Evolutionary conservation across 257 asterid species (phyloP).

Genomic region (Nicotiana paniculata): DNA sequence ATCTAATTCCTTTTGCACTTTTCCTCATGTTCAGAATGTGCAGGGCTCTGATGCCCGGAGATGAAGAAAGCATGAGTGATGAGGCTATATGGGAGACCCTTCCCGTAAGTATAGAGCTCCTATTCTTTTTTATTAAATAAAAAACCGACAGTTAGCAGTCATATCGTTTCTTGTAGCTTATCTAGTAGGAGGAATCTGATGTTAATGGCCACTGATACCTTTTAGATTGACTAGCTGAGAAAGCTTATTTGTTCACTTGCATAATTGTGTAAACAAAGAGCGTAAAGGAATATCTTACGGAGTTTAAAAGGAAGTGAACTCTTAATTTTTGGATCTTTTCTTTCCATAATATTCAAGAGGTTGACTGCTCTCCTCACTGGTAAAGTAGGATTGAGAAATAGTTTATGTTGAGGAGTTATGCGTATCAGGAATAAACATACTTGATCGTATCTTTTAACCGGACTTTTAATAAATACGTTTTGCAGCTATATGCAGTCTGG

Average conservation of each 20-base stretch:
- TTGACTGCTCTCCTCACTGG: neutral
- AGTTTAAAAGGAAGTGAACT: neutral
- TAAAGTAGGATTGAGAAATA: neutral
- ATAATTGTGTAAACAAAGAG: neutral
- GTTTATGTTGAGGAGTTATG: neutral
- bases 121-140: neutral
- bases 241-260: neutral
- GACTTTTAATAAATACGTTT: neutral
- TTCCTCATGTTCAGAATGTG: conserved; percentile 63
- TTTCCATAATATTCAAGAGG: neutral
- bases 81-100: conserved; percentile 98
- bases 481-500: neutral
- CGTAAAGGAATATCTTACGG: neutral
- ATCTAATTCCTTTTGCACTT: neutral
- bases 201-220: neutral
- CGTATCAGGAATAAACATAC: neutral
- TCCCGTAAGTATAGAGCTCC: conserved; percentile 60
- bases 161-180: neutral
- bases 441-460: neutral
- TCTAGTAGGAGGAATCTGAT: neutral
- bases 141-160: neutral
- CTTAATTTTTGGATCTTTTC: neutral
- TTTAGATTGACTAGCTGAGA: neutral
- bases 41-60: conserved; percentile 93
- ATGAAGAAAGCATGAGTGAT: conserved; percentile 76